Conservation (phyloP, 2,329 filamentous ascomycete species). For the Aspergillus hiratsukae region DNA sequence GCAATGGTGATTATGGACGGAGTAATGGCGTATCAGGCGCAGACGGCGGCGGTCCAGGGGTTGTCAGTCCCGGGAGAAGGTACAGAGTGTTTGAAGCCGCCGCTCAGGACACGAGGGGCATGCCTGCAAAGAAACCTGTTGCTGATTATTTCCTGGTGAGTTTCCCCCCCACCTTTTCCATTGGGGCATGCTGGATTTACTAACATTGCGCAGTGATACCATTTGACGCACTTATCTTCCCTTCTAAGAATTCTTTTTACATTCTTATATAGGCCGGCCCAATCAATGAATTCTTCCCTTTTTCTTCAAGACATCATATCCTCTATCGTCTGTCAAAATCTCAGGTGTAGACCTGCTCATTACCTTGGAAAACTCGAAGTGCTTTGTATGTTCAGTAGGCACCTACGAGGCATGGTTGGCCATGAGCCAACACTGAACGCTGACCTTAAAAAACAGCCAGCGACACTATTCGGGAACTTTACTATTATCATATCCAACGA, state of each 20-base stretch:
- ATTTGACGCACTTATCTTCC: slow-evolving; percentile 1
- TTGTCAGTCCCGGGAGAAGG: slow-evolving; percentile 72
- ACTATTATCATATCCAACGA: too few relatives aligned
- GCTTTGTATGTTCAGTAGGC: neutral
- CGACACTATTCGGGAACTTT: too few relatives aligned
- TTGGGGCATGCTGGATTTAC: neutral
- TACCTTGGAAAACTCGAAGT: neutral
- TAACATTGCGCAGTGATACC: slow-evolving; percentile 4
- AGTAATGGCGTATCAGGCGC: slow-evolving; percentile 48
- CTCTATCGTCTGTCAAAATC: neutral
- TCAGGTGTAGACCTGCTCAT: neutral
- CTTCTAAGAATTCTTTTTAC: slow-evolving; percentile 1
- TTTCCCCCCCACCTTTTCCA: neutral
- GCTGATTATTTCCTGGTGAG: slow-evolving; percentile 84
- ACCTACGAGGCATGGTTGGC: neutral
- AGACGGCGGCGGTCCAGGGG: slow-evolving; percentile 42
- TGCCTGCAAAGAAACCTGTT: slow-evolving; percentile 98
- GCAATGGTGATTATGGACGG: slow-evolving; percentile 45
- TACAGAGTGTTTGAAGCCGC: slow-evolving; percentile 97
- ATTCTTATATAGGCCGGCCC: slow-evolving; percentile 11
- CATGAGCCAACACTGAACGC: neutral
- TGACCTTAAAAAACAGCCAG: too few relatives aligned
- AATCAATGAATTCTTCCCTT: neutral
- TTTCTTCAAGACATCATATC: neutral
- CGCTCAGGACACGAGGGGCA: slow-evolving; percentile 89